Conservation (phyloP, 1,139 yeast species). For the Magnusiomyces sp. region DNA sequence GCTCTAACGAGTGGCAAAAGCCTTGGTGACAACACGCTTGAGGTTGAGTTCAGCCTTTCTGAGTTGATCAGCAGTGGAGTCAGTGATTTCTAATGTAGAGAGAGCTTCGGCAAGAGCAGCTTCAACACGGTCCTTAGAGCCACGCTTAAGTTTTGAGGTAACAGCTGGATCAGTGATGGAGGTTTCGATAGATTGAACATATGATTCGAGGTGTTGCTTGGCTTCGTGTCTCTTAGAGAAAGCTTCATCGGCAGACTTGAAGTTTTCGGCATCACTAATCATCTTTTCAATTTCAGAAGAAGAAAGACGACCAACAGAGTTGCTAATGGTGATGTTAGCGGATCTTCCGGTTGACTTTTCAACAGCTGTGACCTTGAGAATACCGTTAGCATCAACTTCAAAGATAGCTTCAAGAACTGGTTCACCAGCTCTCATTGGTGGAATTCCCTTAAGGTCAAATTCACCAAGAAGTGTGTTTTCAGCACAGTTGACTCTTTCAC, state of each 20-base stretch:
- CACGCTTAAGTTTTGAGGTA: conserved; percentile 96
- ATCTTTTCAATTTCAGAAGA: conserved; percentile 97
- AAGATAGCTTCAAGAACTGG: conserved; percentile 99
- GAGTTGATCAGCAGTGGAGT: conserved; percentile 90
- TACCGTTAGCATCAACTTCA: conserved; percentile 99
- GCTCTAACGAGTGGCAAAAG: conserved; percentile 95
- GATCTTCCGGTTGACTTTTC: conserved; percentile 99
- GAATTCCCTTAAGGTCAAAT: conserved; percentile 97
- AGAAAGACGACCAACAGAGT: conserved; percentile 99
- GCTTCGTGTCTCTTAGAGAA: conserved; percentile 99
- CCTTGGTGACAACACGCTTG: conserved; percentile 99
- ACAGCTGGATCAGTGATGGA: conserved; percentile 97
- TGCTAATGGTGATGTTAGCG: conserved; percentile 98
- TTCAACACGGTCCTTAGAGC: conserved; percentile 97
- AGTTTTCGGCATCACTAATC: conserved; percentile 97
- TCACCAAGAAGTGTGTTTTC: conserved; percentile 99
- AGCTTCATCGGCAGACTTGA: conserved; percentile 98
- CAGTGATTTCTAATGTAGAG: conserved; percentile 97
- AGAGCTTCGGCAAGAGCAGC: conserved; percentile 97
- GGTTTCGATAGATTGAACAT: conserved; percentile 73
- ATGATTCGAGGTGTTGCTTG: conserved; percentile 98
- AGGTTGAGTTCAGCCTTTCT: conserved; percentile 99
- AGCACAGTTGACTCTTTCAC: conserved; percentile 99
- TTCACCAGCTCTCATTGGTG: conserved; percentile 99
- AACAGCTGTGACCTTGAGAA: conserved; percentile 98